Percentiles rank a stretch among this genome's conserved stretches.
Conservation (phyloP, 371 early-diverging fungal species). For the Lichtheimia ornata region DNA sequence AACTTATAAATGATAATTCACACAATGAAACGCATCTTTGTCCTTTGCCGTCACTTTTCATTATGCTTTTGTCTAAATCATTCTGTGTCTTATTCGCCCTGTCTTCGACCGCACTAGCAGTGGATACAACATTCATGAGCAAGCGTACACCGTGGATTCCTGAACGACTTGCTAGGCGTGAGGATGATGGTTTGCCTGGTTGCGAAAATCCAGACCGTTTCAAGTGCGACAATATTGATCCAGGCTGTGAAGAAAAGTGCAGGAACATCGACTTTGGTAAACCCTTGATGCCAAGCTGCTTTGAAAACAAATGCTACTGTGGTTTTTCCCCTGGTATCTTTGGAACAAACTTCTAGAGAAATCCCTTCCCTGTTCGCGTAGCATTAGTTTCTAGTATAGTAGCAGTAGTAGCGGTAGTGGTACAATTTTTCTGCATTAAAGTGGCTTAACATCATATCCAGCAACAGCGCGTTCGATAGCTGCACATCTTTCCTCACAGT, state of each 20-base stretch:
- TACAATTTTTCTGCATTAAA: slow-evolving; percentile 6
- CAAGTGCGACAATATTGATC: slow-evolving; percentile 19
- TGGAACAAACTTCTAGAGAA: not conserved
- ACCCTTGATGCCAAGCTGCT: slow-evolving; percentile 16
- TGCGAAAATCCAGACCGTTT: slow-evolving; percentile 11
- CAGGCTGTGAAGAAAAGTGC: slow-evolving; percentile 11
- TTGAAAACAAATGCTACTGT: slow-evolving; percentile 15
- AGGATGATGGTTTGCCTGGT: slow-evolving; percentile 22
- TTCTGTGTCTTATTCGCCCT: not conserved
- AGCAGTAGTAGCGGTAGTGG: not conserved
- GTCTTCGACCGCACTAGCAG: not conserved
- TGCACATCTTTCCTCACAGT: no score
- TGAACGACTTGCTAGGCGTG: slow-evolving; percentile 11
- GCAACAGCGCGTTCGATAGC: no score
- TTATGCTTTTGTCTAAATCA: slow-evolving; percentile 9
- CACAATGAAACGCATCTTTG: no score
- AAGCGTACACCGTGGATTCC: slow-evolving; percentile 7
- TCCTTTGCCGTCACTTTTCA: not conserved
- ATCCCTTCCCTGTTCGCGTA: not conserved
- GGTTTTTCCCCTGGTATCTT: slow-evolving; percentile 12
- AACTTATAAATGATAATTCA: no score
- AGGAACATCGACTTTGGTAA: slow-evolving; percentile 1
- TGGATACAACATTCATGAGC: slow-evolving; percentile 7
- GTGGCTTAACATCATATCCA: not conserved
- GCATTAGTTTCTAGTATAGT: not conserved